Conservation (phyloP, 2,329 filamentous ascomycete species). For the Arthrobotrys iridis region DNA sequence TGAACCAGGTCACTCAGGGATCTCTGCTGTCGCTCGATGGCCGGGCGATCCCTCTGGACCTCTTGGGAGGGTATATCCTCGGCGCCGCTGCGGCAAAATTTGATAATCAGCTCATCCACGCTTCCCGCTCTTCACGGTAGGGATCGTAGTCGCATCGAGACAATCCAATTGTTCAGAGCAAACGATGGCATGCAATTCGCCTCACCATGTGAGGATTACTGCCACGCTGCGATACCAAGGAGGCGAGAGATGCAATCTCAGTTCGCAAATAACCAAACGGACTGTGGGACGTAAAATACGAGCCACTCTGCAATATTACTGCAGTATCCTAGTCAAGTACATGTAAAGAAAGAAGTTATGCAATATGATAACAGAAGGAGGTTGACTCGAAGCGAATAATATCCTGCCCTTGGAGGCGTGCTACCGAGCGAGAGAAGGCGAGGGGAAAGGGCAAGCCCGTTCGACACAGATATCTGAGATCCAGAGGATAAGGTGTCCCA, state of each 20-base stretch:
- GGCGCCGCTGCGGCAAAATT: neutral
- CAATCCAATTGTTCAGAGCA: neutral
- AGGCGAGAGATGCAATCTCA: slow-evolving; percentile 2
- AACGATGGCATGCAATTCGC: neutral
- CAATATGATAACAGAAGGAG: neutral
- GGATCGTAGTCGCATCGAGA: neutral
- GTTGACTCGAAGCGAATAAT: slow-evolving; percentile 43
- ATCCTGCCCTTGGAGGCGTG: slow-evolving; percentile 39
- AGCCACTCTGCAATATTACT: slow-evolving; percentile 27
- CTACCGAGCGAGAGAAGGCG: slow-evolving; percentile 28
- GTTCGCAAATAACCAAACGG: neutral
- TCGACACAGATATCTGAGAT: slow-evolving; percentile 17
- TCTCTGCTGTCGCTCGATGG: neutral
- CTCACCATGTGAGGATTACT: neutral
- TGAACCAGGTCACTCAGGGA: slow-evolving; percentile 22
- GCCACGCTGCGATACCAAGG: neutral
- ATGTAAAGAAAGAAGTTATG: slow-evolving; percentile 8
- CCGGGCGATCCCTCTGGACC: slow-evolving; percentile 1
- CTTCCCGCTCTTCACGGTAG: neutral
- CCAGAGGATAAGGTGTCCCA: slow-evolving; percentile 13
- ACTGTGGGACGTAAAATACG: slow-evolving; percentile 21
- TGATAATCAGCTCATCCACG: neutral
- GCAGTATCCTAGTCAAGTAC: slow-evolving; percentile 38
- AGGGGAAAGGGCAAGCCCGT: slow-evolving; percentile 3
- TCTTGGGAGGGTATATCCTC: neutral